A percentile compares a stretch with the other conserved stretches of the same genome.
These are phyloP conservation scores for Aspergillus fumigatiaffinis DNA, from an alignment of 2,329 filamentous ascomycete genomes.

Conservation along the genomic window DNA sequence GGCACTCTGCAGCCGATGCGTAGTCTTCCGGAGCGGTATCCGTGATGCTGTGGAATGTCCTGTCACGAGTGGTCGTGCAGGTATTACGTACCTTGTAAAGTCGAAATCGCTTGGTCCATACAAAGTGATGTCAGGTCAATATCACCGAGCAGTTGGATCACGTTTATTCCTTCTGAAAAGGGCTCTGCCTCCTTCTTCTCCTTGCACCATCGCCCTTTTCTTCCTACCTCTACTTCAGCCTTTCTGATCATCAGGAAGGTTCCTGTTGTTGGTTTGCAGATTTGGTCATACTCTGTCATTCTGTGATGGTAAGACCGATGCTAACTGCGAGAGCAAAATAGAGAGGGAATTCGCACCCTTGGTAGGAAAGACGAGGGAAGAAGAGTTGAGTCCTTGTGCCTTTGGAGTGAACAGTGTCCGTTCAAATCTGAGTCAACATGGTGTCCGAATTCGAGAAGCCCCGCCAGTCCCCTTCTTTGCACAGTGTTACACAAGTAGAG, in stretches of 20 bases:
- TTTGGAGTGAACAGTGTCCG: neutral
- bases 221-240: slow-evolving; percentile 9
- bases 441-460: slow-evolving; percentile 24
- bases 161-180: neutral
- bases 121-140: slow-evolving; percentile 16
- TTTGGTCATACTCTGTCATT: neutral
- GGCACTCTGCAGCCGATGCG: neutral
- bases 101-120: neutral
- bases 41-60: slow-evolving; percentile 13
- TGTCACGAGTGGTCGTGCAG: slow-evolving; percentile 10
- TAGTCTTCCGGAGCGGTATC: neutral
- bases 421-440: slow-evolving; percentile 8
- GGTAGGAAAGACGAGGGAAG: neutral
- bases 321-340: neutral
- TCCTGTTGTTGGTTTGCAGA: neutral
- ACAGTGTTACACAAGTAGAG: slow-evolving; percentile 20
- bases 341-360: neutral
- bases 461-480: slow-evolving; percentile 19
- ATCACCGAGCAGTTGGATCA: slow-evolving; percentile 1
- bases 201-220: neutral
- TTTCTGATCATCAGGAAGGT: neutral
- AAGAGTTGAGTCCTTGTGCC: neutral
- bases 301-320: neutral
- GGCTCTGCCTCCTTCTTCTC: slow-evolving; percentile 6
- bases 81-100: slow-evolving; percentile 9